These are phyloP conservation scores for Phytophthora sansomeana DNA, from an alignment of 352 stramenopile genomes.

Conservation along the genomic window DNA sequence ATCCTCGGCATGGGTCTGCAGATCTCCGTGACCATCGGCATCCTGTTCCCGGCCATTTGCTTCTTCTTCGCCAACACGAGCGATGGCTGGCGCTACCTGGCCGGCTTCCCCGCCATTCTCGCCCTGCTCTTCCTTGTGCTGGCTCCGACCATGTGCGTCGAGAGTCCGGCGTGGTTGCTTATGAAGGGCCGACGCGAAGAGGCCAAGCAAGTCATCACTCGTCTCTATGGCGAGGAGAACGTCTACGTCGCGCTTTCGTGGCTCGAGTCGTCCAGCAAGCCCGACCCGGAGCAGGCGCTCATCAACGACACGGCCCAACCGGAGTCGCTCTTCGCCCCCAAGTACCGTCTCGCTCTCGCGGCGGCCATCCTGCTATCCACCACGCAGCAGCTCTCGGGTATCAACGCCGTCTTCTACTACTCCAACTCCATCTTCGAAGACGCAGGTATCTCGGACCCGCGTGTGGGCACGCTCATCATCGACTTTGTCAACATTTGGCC, in stretches of 20 bases:
- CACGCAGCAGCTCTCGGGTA: constrained; percentile 17
- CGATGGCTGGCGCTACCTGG: constrained; percentile 45
- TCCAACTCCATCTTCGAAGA: constrained; percentile 23
- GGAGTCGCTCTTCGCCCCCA: constrained; percentile 17
- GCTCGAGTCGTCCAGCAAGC: constrained; percentile 27
- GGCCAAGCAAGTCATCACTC: constrained; percentile 33
- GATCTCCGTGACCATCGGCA: constrained; percentile 23
- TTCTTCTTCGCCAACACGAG: constrained; percentile 35
- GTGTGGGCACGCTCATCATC: constrained; percentile 16
- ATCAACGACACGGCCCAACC: neutral
- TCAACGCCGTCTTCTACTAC: constrained; percentile 26
- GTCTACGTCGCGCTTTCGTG: constrained; percentile 29
- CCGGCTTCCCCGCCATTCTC: constrained; percentile 54
- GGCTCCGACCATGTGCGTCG: constrained; percentile 33
- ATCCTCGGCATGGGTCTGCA: constrained; percentile 19
- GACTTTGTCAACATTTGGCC: no score
- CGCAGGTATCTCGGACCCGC: constrained; percentile 18
- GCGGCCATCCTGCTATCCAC: constrained; percentile 7
- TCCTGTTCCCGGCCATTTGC: constrained; percentile 18
- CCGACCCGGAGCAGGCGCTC: constrained; percentile 18
- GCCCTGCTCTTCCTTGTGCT: constrained; percentile 48
- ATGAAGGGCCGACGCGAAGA: constrained; percentile 26
- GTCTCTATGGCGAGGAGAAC: constrained; percentile 41
- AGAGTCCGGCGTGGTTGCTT: constrained; percentile 41
- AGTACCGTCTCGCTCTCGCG: constrained; percentile 7